These are phyloP conservation scores for Leptosphaerulina australis DNA, from an alignment of 2,329 filamentous ascomycete species.

Conservation along the genomic window DNA sequence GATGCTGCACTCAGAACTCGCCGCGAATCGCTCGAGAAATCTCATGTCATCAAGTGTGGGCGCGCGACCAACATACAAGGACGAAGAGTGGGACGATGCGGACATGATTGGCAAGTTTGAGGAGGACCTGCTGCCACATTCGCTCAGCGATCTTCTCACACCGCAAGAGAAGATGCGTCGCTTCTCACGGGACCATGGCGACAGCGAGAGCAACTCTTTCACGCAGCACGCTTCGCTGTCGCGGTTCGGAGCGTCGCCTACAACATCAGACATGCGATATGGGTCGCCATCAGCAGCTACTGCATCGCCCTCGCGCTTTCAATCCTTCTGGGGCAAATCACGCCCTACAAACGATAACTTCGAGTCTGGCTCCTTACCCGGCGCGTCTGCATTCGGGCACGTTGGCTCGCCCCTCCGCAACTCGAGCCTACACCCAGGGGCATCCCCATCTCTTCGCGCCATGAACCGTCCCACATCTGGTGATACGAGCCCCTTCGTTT, in stretches of 20 bases:
- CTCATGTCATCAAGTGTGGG: conserved; percentile 67
- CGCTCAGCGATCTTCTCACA: conserved; percentile 66
- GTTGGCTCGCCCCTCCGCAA: conserved; percentile 71
- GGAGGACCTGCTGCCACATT: conserved; percentile 83
- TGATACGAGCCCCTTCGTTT: conserved; percentile 58
- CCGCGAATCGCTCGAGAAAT: conserved; percentile 59
- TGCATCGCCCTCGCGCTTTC: conserved; percentile 67
- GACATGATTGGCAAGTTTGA: conserved; percentile 74
- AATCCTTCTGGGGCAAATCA: conserved; percentile 61
- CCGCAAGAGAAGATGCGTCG: conserved; percentile 66
- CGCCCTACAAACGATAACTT: conserved; percentile 55
- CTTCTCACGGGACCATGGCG: conserved; percentile 63
- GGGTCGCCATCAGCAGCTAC: conserved; percentile 58
- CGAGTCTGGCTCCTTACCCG: conserved; percentile 43
- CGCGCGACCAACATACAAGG: conserved; percentile 50
- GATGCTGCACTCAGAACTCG: conserved; percentile 67
- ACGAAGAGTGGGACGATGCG: conserved; percentile 60
- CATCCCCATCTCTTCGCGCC: conserved; percentile 59
- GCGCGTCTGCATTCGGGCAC: conserved; percentile 60
- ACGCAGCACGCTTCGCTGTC: conserved; percentile 56
- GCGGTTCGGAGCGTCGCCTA: conserved; percentile 57
- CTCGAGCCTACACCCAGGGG: conserved; percentile 59
- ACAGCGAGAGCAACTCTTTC: conserved; percentile 56
- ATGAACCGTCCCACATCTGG: conserved; percentile 56
- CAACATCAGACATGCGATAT: conserved; percentile 51